Evolutionary conservation across 345 rosid species (phyloP), one percentile per base, ranked within the genome.

Genomic region (Brassica carinata): DNA sequence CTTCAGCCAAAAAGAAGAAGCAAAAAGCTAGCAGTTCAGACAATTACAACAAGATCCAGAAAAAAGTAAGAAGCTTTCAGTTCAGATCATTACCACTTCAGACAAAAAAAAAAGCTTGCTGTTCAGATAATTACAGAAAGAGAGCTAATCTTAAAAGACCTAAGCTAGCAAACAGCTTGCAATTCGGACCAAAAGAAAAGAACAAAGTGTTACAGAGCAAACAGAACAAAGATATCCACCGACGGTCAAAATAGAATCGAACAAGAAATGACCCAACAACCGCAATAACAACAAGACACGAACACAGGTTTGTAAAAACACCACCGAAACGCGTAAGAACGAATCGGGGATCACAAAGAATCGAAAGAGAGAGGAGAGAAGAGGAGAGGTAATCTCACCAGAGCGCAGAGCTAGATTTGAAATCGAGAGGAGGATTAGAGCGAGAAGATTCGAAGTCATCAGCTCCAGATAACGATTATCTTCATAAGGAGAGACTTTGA

Each of bases 401-500:
- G 40, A 73, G 30, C 59, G 62, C 6, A 66, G 11, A 75, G 55
- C 66, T 63, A 65, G 72, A 64, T 68, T 63, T 36, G 67, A 61
- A 69, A 62, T 43, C 19, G 13, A n/a, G 55, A 67, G 3, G 26
- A 17, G 34, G 27, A 73, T 53, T 64, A 72, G 30, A 8, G 67
- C 29, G 29, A 67, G 17, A 18, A 17, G 18, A 59, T 67, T 68
- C 34, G 43, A 63, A 68, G 17, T 53, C 58, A 74, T 33, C 18
- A 69, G 45, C 70, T 61, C 65, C n/a, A 33, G 64, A 14, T 6
- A 80, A 8, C 1, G 15, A 23, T 79, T 51, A 70, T 80, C 76
- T 63, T 62, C 72, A 53, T 68, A 70, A 11, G 45, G 51, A 77
- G 80, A 69, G 75, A 59, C 65, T 74, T 80, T 80, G 71, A 74